A percentile compares a stretch with the other conserved stretches of the same genome.
Conservation (phyloP, 1,139 yeast genomes). For the Hyphopichia burtonii region DNA sequence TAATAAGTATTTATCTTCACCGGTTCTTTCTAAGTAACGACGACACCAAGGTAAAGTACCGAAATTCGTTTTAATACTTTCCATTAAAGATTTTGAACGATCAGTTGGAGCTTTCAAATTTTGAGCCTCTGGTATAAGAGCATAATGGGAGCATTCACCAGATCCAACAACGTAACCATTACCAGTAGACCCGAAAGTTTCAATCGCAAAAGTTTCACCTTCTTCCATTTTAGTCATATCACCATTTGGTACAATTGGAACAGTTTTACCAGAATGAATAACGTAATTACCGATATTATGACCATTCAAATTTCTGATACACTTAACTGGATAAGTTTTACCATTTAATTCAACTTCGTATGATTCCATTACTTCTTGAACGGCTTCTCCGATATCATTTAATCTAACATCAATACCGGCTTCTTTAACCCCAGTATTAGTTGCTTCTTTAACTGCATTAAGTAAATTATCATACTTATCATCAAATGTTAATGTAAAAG, state of each 20-base stretch:
- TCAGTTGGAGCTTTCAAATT: slow-evolving; percentile 51
- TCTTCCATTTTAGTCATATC: slow-evolving; percentile 98
- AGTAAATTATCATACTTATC: slow-evolving; percentile 77
- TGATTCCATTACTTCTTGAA: slow-evolving; percentile 97
- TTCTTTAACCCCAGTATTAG: slow-evolving; percentile 84
- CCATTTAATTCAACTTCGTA: slow-evolving; percentile 92
- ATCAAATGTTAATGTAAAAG: slow-evolving; percentile 89
- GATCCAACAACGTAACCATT: slow-evolving; percentile 81
- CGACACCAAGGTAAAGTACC: slow-evolving; percentile 98
- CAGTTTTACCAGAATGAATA: slow-evolving; percentile 94
- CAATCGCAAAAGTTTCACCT: slow-evolving; percentile 97
- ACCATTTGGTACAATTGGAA: slow-evolving; percentile 91
- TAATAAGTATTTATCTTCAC: slow-evolving; percentile 85
- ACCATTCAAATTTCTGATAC: slow-evolving; percentile 90
- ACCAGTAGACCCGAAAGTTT: slow-evolving; percentile 97
- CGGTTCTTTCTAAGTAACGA: slow-evolving; percentile 85
- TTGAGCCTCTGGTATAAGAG: slow-evolving; percentile 52
- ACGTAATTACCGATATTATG: slow-evolving; percentile 82
- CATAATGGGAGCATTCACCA: slow-evolving; percentile 96
- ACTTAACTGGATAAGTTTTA: slow-evolving; percentile 77
- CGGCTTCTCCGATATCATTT: slow-evolving; percentile 92
- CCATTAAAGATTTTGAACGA: slow-evolving; percentile 65
- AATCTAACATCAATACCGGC: slow-evolving; percentile 96
- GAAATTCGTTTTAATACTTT: slow-evolving; percentile 72
- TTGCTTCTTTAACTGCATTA: slow-evolving; percentile 86